phyloP scores from a whole-genome alignment of 2,329 filamentous ascomycete genomes.

The Diaporthe batatas region DNA sequence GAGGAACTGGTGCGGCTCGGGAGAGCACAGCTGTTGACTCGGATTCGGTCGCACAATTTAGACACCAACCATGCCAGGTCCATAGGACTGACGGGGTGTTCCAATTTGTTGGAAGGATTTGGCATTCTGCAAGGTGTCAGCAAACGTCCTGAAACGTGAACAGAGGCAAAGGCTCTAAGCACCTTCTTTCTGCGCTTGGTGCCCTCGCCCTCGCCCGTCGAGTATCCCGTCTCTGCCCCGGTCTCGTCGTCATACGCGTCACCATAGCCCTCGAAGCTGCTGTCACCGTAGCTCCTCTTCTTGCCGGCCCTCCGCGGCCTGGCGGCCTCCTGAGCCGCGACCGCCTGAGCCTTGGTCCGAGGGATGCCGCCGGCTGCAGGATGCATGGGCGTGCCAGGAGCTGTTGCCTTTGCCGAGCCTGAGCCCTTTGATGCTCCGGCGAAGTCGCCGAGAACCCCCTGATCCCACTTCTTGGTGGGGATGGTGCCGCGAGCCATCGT shows the following conservation, averaged over 20 bases:
- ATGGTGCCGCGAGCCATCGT: constrained; percentile 71
- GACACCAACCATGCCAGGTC: constrained; percentile 70
- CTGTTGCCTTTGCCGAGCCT: constrained; percentile 61
- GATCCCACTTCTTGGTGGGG: constrained; percentile 68
- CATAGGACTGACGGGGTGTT: constrained; percentile 60
- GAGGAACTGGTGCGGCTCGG: constrained; percentile 33
- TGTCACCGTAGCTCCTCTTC: constrained; percentile 82
- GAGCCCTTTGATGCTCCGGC: constrained; percentile 58
- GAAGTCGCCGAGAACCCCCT: constrained; percentile 70
- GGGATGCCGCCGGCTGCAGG: constrained; percentile 47
- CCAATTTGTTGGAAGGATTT: constrained; percentile 46
- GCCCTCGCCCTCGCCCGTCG: constrained; percentile 76
- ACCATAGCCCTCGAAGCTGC: constrained; percentile 81
- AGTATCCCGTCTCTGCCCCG: constrained; percentile 72
- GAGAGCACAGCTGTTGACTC: constrained; percentile 43
- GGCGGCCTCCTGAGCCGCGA: constrained; percentile 59
- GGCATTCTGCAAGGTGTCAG: constrained; percentile 63
- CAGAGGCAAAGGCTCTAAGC: constrained; percentile 48
- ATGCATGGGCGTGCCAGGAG: constrained; percentile 65
- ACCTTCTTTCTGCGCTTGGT: constrained; percentile 78
- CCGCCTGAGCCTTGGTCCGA: constrained; percentile 56
- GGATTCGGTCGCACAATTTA: constrained; percentile 52
- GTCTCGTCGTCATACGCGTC: constrained; percentile 72
- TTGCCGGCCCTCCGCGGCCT: constrained; percentile 76
- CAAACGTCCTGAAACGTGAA: constrained; percentile 49